Base-by-base conservation (phyloP, 768 basidiomycete species). In the Lentinula detonsa region DNA sequence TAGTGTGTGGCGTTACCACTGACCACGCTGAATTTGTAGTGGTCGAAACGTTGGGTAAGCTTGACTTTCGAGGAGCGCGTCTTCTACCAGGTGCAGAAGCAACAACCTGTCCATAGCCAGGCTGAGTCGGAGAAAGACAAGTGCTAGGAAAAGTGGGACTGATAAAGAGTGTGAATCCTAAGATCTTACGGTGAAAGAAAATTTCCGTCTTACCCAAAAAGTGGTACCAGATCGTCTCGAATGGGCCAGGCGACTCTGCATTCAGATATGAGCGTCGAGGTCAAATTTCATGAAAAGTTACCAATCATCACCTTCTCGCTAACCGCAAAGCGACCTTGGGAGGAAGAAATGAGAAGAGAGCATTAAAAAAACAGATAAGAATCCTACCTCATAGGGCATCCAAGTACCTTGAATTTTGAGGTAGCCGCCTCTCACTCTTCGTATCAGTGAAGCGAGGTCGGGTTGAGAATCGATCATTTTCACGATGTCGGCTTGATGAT, bases 321-420 rank as follows among this genome's bases (percentile, higher is more conserved):
- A 93, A 75, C 59, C 85, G 82, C 60, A 92, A 81, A 11, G 92
- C 91, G 60, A 91, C 87, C 88, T 94, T 66, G 33, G 57, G 42
- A 59, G 21, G 61, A 67, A 65, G 59, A 43, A 40, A 60, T 57
- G 15, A 64, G 63, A 43, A 53, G 16, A 21, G 6, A 43, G 35
- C 15, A 56, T 55, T 55, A 13, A 40, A 28, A 35, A 35, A 43
- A 45, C 11, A 34, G 34, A 4, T n/a, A 5, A n/a, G 5, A 42
- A 31, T 70, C 81, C 63, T 65, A 89, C 88, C 79, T 91, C 92
- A 73, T 90, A 94, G 37, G 92, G 92, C 86, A 94, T 90, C 93
- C 93, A 95, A 21, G 93, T 93, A 35, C 93, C 93, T 69, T 95
- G 93, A 48, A 95, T 93, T 76, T 94, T 93, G 62, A 95, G 83